Evolutionary conservation across 2,329 filamentous ascomycete genomes (phyloP).

Genomic region (Aspergillus sp.): DNA sequence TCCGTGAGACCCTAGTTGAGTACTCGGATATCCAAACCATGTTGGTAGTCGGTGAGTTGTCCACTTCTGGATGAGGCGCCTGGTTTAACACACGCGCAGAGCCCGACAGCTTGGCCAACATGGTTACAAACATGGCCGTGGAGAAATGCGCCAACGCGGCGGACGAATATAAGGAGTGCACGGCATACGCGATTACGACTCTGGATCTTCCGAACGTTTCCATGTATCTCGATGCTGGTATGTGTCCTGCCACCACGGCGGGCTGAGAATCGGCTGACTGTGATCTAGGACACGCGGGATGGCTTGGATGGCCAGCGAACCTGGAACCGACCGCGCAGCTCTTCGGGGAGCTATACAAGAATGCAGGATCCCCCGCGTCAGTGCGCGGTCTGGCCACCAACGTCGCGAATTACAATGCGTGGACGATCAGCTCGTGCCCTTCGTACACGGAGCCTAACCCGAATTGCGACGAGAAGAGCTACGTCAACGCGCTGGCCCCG

Average conservation of each 20-base stretch:
- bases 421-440: slow-evolving; percentile 36
- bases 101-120: slow-evolving; percentile 54
- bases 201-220: slow-evolving; percentile 53
- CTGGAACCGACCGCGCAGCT: slow-evolving; percentile 42
- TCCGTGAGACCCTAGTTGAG: slow-evolving; percentile 43
- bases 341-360: slow-evolving; percentile 40
- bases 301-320: slow-evolving; percentile 56
- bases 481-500: slow-evolving; percentile 43
- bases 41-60: slow-evolving; percentile 38
- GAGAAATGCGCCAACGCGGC: slow-evolving; percentile 47
- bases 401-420: slow-evolving; percentile 52
- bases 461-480: slow-evolving; percentile 47
- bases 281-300: slow-evolving; percentile 46
- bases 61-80: not conserved
- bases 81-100: slow-evolving; percentile 35
- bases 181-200: slow-evolving; percentile 47
- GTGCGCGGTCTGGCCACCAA: slow-evolving; percentile 49
- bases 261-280: not conserved
- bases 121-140: slow-evolving; percentile 52
- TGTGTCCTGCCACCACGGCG: not conserved
- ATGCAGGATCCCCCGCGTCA: slow-evolving; percentile 37
- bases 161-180: slow-evolving; percentile 46
- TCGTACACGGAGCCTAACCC: slow-evolving; percentile 37
- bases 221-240: slow-evolving; percentile 54
- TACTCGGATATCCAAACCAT: slow-evolving; percentile 46